Percentiles rank a stretch among this genome's conserved stretches.
phyloP scores from a whole-genome alignment of 768 basidiomycete genomes.

The Panaeolus papilionaceus region DNA sequence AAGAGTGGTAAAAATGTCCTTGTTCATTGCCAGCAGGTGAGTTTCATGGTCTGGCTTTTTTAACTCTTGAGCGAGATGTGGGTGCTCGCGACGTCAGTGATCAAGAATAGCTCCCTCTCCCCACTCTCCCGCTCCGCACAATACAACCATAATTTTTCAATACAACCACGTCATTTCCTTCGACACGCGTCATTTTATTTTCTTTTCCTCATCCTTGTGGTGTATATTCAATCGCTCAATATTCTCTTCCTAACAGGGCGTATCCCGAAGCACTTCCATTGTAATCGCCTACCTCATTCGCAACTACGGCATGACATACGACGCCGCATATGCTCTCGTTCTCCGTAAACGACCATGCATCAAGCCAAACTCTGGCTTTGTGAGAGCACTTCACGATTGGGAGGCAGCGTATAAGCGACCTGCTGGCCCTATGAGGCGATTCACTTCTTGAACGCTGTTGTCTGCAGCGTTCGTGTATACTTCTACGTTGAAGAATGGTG shows the following conservation, averaged over 20 bases:
- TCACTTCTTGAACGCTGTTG: constrained; percentile 25
- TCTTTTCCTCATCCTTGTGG: background rate
- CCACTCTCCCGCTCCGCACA: background rate
- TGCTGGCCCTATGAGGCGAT: constrained; percentile 23
- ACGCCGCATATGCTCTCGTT: constrained; percentile 64
- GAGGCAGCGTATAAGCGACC: constrained; percentile 41
- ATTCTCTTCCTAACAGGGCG: constrained; percentile 52
- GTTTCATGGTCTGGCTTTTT: constrained; percentile 25
- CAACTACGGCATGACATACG: constrained; percentile 74
- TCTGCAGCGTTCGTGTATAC: background rate
- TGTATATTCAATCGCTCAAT: background rate
- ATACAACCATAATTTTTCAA: background rate
- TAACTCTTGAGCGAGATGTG: background rate
- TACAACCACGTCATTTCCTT: background rate
- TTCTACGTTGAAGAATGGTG: background rate
- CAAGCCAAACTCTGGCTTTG: constrained; percentile 82
- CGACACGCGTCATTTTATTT: background rate
- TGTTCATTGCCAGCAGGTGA: constrained; percentile 85
- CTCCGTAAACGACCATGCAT: constrained; percentile 72
- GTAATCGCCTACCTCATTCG: constrained; percentile 86
- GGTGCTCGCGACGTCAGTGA: constrained; percentile 9
- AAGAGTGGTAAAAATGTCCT: constrained; percentile 67
- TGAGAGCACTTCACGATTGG: constrained; percentile 64
- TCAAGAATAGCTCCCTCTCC: background rate
- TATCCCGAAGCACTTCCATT: constrained; percentile 79